Evolutionary conservation across 345 rosid genomes (phyloP).

Genomic region (Gossypioides kirkii): DNA sequence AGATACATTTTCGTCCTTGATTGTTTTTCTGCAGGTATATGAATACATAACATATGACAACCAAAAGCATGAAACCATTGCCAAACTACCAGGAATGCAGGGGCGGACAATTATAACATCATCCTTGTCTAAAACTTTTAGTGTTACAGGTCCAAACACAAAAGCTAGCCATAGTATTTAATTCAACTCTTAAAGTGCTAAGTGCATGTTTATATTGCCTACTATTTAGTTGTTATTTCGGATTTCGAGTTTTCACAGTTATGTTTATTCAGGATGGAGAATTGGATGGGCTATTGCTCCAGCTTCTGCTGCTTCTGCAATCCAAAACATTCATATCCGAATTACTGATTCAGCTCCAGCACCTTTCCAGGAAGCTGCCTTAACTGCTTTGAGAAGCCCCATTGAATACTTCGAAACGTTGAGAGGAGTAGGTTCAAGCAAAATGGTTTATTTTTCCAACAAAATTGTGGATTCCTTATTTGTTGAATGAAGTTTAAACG

Average conservation of each 20-base stretch:
- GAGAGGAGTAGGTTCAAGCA: constrained; percentile 32
- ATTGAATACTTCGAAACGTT: constrained; percentile 34
- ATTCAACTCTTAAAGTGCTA: not conserved
- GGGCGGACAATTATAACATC: constrained; percentile 51
- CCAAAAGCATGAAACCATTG: constrained; percentile 38
- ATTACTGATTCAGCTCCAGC: constrained; percentile 59
- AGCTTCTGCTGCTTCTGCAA: constrained; percentile 37
- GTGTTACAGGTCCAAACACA: constrained; percentile 42
- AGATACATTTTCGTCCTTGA: not conserved
- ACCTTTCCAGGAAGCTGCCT: constrained; percentile 63
- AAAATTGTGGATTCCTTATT: not conserved
- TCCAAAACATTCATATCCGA: constrained; percentile 47
- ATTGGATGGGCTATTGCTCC: constrained; percentile 70
- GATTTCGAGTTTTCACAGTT: constrained; percentile 5
- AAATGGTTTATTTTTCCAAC: not conserved
- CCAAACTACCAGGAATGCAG: constrained; percentile 56
- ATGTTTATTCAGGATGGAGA: constrained; percentile 45
- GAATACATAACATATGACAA: constrained; percentile 45
- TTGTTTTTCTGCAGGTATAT: constrained; percentile 34
- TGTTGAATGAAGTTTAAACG: not conserved
- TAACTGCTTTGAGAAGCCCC: constrained; percentile 40
- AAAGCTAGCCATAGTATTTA: not conserved
- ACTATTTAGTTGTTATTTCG: not conserved
- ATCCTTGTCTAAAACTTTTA: constrained; percentile 53
- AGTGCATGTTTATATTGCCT: not conserved